phyloP scores from a whole-genome alignment of 2,329 filamentous ascomycete species.

The Epichloe elymi region DNA sequence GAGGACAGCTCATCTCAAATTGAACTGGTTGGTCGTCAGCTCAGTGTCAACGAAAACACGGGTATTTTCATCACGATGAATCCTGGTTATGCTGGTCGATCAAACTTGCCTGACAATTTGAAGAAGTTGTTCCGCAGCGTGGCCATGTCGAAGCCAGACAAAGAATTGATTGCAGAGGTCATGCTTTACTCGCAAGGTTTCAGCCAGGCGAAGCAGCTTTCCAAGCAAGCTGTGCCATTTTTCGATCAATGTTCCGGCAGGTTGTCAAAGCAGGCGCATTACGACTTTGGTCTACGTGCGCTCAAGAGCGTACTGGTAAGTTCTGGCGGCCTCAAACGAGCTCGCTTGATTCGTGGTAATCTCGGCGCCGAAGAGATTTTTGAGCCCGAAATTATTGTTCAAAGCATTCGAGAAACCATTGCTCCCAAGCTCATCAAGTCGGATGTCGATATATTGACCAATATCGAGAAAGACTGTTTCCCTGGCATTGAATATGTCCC shows the following conservation, averaged over 20 bases:
- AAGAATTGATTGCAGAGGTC: constrained; percentile 97
- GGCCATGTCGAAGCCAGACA: constrained; percentile 99
- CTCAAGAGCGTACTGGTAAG: constrained; percentile 97
- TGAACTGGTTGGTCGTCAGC: constrained; percentile 81
- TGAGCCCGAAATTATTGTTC: constrained; percentile 95
- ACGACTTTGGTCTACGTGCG: constrained; percentile 95
- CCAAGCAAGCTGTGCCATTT: constrained; percentile 94
- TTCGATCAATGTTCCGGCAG: constrained; percentile 77
- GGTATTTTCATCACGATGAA: constrained; percentile 99
- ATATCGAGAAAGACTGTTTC: constrained; percentile 74
- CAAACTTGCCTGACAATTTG: constrained; percentile 94
- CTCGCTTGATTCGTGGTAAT: constrained; percentile 49
- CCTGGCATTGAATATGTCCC: constrained; percentile 87
- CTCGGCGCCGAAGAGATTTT: constrained; percentile 58
- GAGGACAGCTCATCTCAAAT: constrained; percentile 80
- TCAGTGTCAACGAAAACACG: constrained; percentile 82
- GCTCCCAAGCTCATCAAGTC: constrained; percentile 89
- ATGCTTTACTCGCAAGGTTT: constrained; percentile 99
- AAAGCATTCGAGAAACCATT: constrained; percentile 96
- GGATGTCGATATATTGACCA: constrained; percentile 78
- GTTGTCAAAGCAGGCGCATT: constrained; percentile 93
- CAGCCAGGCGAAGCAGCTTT: constrained; percentile 85
- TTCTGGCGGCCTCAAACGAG: constrained; percentile 88
- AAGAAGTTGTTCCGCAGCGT: constrained; percentile 99
- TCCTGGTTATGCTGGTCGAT: constrained; percentile 93